Base-by-base conservation (phyloP, 73 alveolate species). In the Diophrys appendiculata region DNA sequence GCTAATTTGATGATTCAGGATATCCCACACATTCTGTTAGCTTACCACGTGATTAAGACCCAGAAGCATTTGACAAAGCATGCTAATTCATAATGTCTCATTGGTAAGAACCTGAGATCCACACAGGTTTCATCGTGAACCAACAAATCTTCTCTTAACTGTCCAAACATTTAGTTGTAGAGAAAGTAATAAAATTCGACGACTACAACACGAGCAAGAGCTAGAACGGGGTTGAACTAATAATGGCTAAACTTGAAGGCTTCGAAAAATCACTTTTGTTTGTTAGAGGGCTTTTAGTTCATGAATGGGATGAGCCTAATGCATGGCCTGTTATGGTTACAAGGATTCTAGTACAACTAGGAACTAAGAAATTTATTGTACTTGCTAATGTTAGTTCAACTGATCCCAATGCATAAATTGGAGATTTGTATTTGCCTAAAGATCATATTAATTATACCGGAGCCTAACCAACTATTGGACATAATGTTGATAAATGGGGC, bases 251-350 rank as follows among this genome's bases (percentile, higher is more conserved):
- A n/a, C n/a, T 26, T 11, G 33, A 53, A 52, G 82, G 67, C 5
- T 2, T 29, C 24, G 72, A 28, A 35, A 65, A 73, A 54, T 22
- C 8, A 32, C 67, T 29, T 53, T 23, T 73, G 24, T 67, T 67
- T 14, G 33, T 73, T 18, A 73, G 67, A 53, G 82, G 82, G 2
- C 11, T 73, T 27, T 3, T 73, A 11, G 29, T 32, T 1, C 65
- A 32, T 54, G 70, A 73, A 29, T 67, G 29, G 3, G 54, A 31
- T 2, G 52, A 29, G 35, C 69, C 65, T 2, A 33, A 26, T 13
- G 71, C 82, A 18, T 31, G 82, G 72, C 14, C 55, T n/a, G 31
- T 67, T 54, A 73, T 73, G 72, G 52, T 65, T 1, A 73, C 82
- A 14, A 73, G 82, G 72, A 26, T 73, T 25, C 28, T 73, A 2